Evolutionary conservation across 2,329 filamentous ascomycete species (phyloP), one percentile per base, ranked within the genome.

Genomic region (Clarireedia paspali): DNA sequence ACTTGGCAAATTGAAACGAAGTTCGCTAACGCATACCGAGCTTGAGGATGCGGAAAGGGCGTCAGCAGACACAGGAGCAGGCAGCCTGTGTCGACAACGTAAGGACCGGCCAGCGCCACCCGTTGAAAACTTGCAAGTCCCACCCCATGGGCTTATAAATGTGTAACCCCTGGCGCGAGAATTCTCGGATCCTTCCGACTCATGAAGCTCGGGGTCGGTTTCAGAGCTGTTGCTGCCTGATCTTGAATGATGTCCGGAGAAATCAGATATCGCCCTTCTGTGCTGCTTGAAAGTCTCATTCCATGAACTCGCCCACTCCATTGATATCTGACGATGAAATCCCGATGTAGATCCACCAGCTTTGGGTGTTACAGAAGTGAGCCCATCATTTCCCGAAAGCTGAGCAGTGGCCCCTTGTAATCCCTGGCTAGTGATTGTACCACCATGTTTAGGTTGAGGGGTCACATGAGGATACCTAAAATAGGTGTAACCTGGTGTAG

Each of bases 91-190:
- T 55, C 83, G 84, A 71, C 88, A 91, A 68, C 83, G 84, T 14
- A 95, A 72, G 55, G 82, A 86, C 51, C 87, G 84, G 2, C 92
- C 91, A 45, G 82, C 85, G 55, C 83, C 78, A 39, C 88, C 87
- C 0, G 91, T 94, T 15, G 82, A 77, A 70, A 97, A 97, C 59
- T 91, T 88, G 72, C 92, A 97, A 44, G 81, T 80, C 15, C 89
- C 88, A 59, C 89, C 84, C 92, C 92, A 97, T 0, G 91, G 91
- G 44, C 88, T 94, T 20, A 77, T 74, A 68, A 96, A 96, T 1
- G 83, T 80, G 70, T 95, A 95, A 17, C 84, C 87, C 34, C 78
- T 69, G 24, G 59, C 39, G 23, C 60, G 55, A 15, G 60, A 59
- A 36, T 60, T 47, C 20, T 39, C 47, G 46, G 58, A 39, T 27